A percentile compares a stretch with the other conserved stretches of the same genome.
Conservation (phyloP, 768 basidiomycete genomes). For the Agaricus sinodeliciosus region DNA sequence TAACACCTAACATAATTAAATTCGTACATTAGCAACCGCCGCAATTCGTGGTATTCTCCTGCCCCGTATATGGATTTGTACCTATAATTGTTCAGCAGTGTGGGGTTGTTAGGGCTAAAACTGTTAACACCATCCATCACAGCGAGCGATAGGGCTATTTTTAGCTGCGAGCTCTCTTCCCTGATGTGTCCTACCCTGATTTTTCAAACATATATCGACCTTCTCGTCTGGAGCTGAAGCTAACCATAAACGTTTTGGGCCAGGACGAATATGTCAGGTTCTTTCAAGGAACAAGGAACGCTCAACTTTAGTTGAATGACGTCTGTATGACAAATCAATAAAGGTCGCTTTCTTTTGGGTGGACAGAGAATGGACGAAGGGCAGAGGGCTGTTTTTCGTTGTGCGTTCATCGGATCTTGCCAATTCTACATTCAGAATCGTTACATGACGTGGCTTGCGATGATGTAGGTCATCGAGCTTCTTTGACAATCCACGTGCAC, state of each 20-base stretch:
- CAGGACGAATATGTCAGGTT: not conserved
- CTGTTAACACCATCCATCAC: not conserved
- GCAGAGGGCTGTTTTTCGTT: conserved; percentile 3
- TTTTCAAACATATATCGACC: not conserved
- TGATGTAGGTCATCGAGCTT: not conserved
- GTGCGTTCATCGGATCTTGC: not conserved
- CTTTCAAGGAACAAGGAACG: conserved; percentile 3
- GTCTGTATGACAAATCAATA: not conserved
- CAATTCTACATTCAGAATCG: not conserved
- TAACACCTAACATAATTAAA: not conserved
- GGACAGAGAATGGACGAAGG: conserved; percentile 9
- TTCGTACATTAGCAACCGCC: not conserved
- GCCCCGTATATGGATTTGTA: too few relatives aligned
- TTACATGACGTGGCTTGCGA: conserved; percentile 5
- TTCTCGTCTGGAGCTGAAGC: not conserved
- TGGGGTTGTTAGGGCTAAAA: not conserved
- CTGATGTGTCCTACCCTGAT: too few relatives aligned
- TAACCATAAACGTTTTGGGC: not conserved
- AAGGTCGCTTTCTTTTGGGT: conserved; percentile 5
- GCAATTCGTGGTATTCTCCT: too few relatives aligned
- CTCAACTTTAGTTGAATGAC: too few relatives aligned
- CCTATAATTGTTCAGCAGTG: too few relatives aligned
- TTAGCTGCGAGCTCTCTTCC: too few relatives aligned
- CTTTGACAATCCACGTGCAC: not conserved
- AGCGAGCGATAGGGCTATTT: too few relatives aligned